A percentile compares a stretch with the other conserved stretches of the same genome.
Evolutionary conservation across 768 basidiomycete genomes (phyloP).

Genomic region (Rhodotorula sphaerocarpa): DNA sequence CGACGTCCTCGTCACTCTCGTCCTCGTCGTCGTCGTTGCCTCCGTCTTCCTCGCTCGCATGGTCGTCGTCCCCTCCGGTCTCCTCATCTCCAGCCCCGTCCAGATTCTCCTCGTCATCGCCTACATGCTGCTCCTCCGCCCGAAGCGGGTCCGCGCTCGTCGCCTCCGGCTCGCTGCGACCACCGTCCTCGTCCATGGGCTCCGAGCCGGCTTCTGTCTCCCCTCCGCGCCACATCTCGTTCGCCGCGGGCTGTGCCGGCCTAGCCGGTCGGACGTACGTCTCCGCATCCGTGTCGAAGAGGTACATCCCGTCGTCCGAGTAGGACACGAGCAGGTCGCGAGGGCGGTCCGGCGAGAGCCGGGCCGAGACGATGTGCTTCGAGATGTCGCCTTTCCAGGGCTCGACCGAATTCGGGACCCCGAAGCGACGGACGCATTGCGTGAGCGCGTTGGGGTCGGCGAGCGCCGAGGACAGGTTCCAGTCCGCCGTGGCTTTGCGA

Average conservation of each 20-base stretch:
- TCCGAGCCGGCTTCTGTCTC: background rate
- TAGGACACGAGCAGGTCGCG: slow-evolving; percentile 35
- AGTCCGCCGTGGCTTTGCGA: slow-evolving; percentile 16
- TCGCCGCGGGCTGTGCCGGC: background rate
- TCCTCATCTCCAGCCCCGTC: background rate
- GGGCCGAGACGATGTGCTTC: slow-evolving; percentile 35
- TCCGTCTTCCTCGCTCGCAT: background rate
- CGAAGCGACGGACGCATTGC: slow-evolving; percentile 39
- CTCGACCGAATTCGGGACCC: slow-evolving; percentile 9
- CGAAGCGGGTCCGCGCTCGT: too few species aligned
- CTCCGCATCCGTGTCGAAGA: slow-evolving; percentile 33
- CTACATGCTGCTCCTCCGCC: too few species aligned
- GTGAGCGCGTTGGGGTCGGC: slow-evolving; percentile 11
- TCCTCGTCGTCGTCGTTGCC: slow-evolving; percentile 3
- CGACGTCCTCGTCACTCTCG: background rate
- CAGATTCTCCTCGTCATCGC: background rate
- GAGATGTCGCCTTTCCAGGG: slow-evolving; percentile 1
- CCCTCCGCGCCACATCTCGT: background rate
- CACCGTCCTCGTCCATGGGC: background rate
- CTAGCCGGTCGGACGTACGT: background rate
- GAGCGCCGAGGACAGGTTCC: slow-evolving; percentile 11
- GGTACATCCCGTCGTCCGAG: slow-evolving; percentile 26
- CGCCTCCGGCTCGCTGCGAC: too few species aligned
- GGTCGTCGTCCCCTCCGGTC: background rate
- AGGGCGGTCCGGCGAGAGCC: slow-evolving; percentile 23